Evolutionary conservation across 768 basidiomycete genomes (phyloP), one percentile per base, ranked within the genome.

Genomic region (Kwoniella newhampshirensis): DNA sequence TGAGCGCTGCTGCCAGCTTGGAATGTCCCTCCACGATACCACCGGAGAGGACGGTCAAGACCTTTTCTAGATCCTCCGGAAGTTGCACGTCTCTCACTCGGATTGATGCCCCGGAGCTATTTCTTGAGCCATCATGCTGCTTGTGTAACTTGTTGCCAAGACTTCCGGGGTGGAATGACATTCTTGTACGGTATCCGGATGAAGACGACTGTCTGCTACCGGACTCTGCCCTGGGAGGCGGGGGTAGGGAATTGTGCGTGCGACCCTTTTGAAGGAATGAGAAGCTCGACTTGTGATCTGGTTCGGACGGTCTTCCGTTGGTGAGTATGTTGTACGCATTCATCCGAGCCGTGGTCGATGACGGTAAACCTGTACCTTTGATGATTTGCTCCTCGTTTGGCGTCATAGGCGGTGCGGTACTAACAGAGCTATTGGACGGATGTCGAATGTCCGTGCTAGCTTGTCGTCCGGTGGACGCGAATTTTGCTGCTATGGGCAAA

Each of bases 11-110:
- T 51, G 86, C 87, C 30, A 99, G 81, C 64, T 86, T 83, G 66
- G 87, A 81, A 76, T 99, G 96, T 1, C 96, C 94, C 39, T 89
- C 86, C 50, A 96, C 80, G 42, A 97, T 89, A 23, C 89, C 88
- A 32, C 84, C 83, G 67, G 91, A 86, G 39, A 94, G 84, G 12
- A 91, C 88, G 73, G 91, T 88, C 6, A 98, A 78, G 67, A 92
- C 92, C 65, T 84, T 81, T 48, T 86, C 83, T 44, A 99, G 73
- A 70, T 93, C 92, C 46, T 91, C 89, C 5, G 96, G 94, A 6
- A 99, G 75, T 54, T 55, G 49, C 1, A 63, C 27, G 15, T 47
- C 30, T n/a, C 21, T 53, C 4, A 7, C 8, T 4, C 8, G 21
- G 8, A 51, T 41, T 8, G 50, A 51, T 18, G 46, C 54, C 2